Evolutionary conservation across 2,329 filamentous ascomycete species (phyloP).

Genomic region (Aspergillus neotritici): DNA sequence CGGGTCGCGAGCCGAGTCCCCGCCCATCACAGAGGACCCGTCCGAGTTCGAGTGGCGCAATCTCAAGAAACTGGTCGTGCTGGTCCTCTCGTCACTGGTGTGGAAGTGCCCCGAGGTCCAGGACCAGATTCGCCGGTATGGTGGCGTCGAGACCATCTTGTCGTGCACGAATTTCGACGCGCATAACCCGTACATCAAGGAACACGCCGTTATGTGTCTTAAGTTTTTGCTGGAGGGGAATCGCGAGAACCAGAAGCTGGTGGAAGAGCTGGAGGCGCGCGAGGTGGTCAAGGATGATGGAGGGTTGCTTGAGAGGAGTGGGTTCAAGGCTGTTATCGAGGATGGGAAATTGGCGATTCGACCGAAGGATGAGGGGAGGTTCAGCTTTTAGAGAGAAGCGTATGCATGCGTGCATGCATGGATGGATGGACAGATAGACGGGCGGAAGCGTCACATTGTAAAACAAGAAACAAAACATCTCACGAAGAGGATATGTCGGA

Average conservation of each 20-base stretch:
- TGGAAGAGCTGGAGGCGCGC: slow-evolving; percentile 44
- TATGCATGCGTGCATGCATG: background rate
- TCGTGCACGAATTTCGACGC: slow-evolving; percentile 89
- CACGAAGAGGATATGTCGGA: background rate
- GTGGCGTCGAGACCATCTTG: slow-evolving; percentile 79
- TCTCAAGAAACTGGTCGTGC: slow-evolving; percentile 86
- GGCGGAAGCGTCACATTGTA: background rate
- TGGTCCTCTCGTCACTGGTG: slow-evolving; percentile 81
- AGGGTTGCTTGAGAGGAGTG: slow-evolving; percentile 37
- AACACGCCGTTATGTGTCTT: slow-evolving; percentile 82
- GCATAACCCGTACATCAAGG: slow-evolving; percentile 88
- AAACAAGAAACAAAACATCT: too few relatives aligned
- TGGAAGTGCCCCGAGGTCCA: slow-evolving; percentile 84
- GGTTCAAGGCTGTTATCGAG: slow-evolving; percentile 40
- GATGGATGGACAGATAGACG: background rate
- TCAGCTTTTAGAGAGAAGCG: background rate
- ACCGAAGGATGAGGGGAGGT: slow-evolving; percentile 23
- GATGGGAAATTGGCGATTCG: slow-evolving; percentile 40
- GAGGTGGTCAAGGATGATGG: slow-evolving; percentile 39
- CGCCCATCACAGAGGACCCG: slow-evolving; percentile 55
- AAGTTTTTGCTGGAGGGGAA: slow-evolving; percentile 60
- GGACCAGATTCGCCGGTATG: slow-evolving; percentile 76
- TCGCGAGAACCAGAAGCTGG: slow-evolving; percentile 49
- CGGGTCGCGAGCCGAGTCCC: slow-evolving; percentile 41
- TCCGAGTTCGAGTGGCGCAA: slow-evolving; percentile 69